Evolutionary conservation across 2,329 filamentous ascomycete genomes (phyloP).

Genomic region (Calonectria montana): DNA sequence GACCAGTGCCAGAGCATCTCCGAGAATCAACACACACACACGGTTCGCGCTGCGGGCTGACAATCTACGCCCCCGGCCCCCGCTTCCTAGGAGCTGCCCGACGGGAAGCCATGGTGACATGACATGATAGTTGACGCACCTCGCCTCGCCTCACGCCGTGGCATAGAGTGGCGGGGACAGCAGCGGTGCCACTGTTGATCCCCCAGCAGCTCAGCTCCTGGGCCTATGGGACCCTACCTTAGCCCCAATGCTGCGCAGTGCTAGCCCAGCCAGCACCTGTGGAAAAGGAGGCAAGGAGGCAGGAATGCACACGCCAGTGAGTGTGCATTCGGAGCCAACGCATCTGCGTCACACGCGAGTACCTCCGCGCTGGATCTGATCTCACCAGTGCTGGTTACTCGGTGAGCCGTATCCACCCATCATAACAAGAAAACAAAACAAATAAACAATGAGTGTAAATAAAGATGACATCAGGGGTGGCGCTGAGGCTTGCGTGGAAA

Average conservation of each 20-base stretch:
- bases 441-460: conserved; percentile 12
- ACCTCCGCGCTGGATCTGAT: conserved; percentile 27
- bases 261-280: conserved; percentile 17
- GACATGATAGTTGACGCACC: conserved; percentile 25
- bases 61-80: not conserved
- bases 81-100: not conserved
- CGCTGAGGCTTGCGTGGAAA: not conserved
- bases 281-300: conserved; percentile 22
- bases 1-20: not conserved
- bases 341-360: conserved; percentile 30
- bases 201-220: conserved; percentile 23
- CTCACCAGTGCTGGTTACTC: conserved; percentile 29
- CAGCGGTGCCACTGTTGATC: conserved; percentile 14
- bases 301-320: conserved; percentile 25
- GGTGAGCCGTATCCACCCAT: conserved; percentile 22
- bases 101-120: not conserved
- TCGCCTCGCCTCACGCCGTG: conserved; percentile 5
- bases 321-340: conserved; percentile 33
- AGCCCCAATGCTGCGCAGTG: conserved; percentile 2
- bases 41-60: not conserved
- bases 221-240: conserved; percentile 15
- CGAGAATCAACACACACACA: not conserved
- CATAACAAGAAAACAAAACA: conserved; percentile 26
- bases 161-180: conserved; percentile 4
- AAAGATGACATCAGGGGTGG: not conserved